Conservation (phyloP, 176 grass and related monocot species). For the Ampelocalamus luodianensis region DNA sequence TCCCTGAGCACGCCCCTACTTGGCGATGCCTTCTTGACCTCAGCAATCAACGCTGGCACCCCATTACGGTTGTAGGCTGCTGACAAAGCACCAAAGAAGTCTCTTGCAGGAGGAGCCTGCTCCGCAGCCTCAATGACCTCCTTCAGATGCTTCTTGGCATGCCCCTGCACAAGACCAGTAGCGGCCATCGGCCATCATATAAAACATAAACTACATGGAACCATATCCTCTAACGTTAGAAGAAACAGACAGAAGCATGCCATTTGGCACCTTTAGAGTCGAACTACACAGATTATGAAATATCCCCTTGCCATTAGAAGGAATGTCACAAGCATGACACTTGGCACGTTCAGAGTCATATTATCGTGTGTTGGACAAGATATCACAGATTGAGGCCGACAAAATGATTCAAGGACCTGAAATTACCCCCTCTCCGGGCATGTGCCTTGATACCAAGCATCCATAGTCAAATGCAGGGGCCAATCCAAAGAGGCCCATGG, state of each 20-base stretch:
- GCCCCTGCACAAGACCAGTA: slow-evolving; percentile 43
- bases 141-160: slow-evolving; percentile 38
- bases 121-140: slow-evolving; percentile 51
- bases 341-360: background rate
- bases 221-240: background rate
- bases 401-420: background rate
- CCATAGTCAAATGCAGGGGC: background rate
- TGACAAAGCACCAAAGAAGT: slow-evolving; percentile 72
- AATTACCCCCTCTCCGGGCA: background rate
- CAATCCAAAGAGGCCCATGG: too few species aligned
- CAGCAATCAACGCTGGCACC: slow-evolving; percentile 78
- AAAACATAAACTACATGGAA: slow-evolving; percentile 4
- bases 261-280: background rate
- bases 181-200: background rate
- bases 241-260: background rate
- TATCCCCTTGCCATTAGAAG: slow-evolving; percentile 4
- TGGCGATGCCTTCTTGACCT: slow-evolving; percentile 94
- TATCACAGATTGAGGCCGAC: background rate
- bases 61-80: slow-evolving; percentile 59
- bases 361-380: background rate
- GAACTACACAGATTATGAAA: background rate
- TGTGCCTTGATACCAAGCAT: background rate
- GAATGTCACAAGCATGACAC: slow-evolving; percentile 1
- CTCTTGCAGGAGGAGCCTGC: slow-evolving; percentile 65
- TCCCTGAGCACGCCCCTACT: slow-evolving; percentile 83